A percentile compares a stretch with the other conserved stretches of the same genome.
phyloP scores from a whole-genome alignment of 2,329 filamentous ascomycete species.

The Colletotrichum camelliae region DNA sequence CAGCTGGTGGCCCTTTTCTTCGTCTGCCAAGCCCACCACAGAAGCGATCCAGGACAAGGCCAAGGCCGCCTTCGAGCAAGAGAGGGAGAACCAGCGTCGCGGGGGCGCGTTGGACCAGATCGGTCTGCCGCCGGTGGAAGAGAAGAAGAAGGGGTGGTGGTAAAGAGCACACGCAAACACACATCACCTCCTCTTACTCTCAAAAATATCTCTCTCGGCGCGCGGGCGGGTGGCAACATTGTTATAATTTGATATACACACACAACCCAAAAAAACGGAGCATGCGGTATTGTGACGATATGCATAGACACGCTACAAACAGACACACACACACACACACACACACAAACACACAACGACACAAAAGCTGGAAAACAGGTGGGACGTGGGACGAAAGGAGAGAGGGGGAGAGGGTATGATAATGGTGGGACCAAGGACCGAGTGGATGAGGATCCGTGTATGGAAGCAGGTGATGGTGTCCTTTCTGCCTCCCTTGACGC shows the following conservation, averaged over 20 bases:
- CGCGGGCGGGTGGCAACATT: not conserved
- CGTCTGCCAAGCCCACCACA: conserved; percentile 32
- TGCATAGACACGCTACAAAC: not conserved
- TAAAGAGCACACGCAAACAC: conserved; percentile 23
- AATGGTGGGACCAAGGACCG: not conserved
- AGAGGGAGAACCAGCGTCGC: conserved; percentile 54
- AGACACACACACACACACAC: not conserved
- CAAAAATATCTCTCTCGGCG: not conserved
- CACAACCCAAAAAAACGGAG: not conserved
- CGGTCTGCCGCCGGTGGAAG: conserved; percentile 37
- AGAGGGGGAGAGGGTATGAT: not conserved
- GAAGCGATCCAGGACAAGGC: conserved; percentile 42
- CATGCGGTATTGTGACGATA: conserved; percentile 8
- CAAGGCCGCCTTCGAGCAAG: conserved; percentile 50
- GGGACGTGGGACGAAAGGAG: not conserved
- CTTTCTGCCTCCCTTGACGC: not conserved
- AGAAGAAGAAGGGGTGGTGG: conserved; percentile 53
- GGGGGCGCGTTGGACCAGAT: conserved; percentile 58
- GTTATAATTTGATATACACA: conserved; percentile 10
- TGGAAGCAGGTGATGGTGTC: not conserved
- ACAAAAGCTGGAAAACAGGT: not conserved
- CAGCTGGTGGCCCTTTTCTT: conserved; percentile 42
- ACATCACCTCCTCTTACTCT: not conserved
- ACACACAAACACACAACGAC: not conserved
- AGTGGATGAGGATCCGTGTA: not conserved